Base-by-base conservation (phyloP, 139 green algal genomes). In the Edaphochlamys debaryana region DNA sequence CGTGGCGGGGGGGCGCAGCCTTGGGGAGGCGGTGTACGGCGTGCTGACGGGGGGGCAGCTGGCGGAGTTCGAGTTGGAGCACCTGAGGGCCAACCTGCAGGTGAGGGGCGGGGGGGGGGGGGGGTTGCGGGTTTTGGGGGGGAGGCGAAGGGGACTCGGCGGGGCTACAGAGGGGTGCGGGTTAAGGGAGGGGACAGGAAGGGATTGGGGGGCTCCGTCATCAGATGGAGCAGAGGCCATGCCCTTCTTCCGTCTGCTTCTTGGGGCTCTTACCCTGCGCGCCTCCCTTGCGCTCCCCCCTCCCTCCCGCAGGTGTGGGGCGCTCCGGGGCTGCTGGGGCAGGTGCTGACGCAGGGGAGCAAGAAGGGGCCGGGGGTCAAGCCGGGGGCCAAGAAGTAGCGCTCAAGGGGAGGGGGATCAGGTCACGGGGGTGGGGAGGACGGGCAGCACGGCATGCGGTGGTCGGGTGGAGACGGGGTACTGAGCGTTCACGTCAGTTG, bases 41-140 rank as follows among this genome's bases (percentile, higher is more conserved):
- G 37, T 71, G 75, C 41, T 81, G 60, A 71, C 75, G 41, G 75
- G 75, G 7, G 29, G 27, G 17, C 9, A 34, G n/a, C 41, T 81
- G 75, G 75, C 71, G 5, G 75, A 71, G 60, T 81, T 81, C 40
- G 75, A 81, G 75, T 60, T 81, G 75, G 41, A 20, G 75, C 75
- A 81, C 41, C 30, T 67, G n/a, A 67, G 13, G 60, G 60, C 60
- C 30, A 37, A 17, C 60, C 60, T 81, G 75, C 75, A 71, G 58
- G 71, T 68, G n/a, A 11, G 69, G 69, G n/a, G n/a, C n/a, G n/a
- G n/a, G n/a, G n/a, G n/a, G n/a, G n/a, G n/a, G n/a, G n/a, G n/a
- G n/a, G n/a, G n/a, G n/a, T n/a, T n/a, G n/a, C n/a, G n/a, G n/a
- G n/a, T n/a, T n/a, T n/a, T n/a, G n/a, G n/a, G n/a, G n/a, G n/a